Conservation (phyloP, 805 yeast species). For the Ogataea parapolymorpha region DNA sequence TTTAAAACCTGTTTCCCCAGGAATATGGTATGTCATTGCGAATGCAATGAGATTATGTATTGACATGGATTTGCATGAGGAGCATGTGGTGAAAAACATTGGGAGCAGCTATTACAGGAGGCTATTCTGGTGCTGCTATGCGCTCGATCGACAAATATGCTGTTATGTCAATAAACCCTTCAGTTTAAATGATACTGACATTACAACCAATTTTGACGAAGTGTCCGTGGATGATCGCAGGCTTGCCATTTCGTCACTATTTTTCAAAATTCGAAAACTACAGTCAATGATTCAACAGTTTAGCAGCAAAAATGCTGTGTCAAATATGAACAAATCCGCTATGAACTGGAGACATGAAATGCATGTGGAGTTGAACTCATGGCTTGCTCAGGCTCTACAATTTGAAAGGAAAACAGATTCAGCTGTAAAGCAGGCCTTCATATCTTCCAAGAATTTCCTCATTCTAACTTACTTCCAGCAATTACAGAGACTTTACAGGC, state of each 20-base stretch:
- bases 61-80: slow-evolving; percentile 45
- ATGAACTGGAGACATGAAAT: slow-evolving; percentile 13
- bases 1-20: slow-evolving; percentile 46
- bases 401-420: neutral
- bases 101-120: slow-evolving; percentile 23
- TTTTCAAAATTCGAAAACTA: slow-evolving; percentile 15
- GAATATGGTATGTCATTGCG: slow-evolving; percentile 46
- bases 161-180: slow-evolving; percentile 45
- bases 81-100: slow-evolving; percentile 15
- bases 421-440: neutral
- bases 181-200: slow-evolving; percentile 39
- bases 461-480: slow-evolving; percentile 21
- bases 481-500: slow-evolving; percentile 18
- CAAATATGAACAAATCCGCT: neutral
- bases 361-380: slow-evolving; percentile 17
- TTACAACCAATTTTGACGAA: slow-evolving; percentile 10
- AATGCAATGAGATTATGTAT: slow-evolving; percentile 42
- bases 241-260: slow-evolving; percentile 12
- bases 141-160: slow-evolving; percentile 45
- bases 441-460: slow-evolving; percentile 13
- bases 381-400: slow-evolving; percentile 11
- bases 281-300: slow-evolving; percentile 22
- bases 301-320: slow-evolving; percentile 3
- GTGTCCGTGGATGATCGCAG: slow-evolving; percentile 2
- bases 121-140: slow-evolving; percentile 46